phyloP scores from a whole-genome alignment of 352 stramenopile species.

The Globisporangium middletonii region DNA sequence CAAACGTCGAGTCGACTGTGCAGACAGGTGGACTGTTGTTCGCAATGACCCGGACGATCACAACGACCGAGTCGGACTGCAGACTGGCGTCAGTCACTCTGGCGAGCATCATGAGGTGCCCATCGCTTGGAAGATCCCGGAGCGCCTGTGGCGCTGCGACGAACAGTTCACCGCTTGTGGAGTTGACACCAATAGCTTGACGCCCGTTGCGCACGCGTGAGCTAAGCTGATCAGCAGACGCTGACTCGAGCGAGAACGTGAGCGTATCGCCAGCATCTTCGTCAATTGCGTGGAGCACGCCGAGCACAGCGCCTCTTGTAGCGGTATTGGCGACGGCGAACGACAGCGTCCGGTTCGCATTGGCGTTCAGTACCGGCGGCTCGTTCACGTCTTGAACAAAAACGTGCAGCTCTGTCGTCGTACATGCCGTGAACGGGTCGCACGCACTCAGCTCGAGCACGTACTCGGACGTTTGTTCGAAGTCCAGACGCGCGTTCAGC shows the following conservation, averaged over 20 bases:
- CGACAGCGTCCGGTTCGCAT: constrained; percentile 3
- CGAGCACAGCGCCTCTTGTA: neutral
- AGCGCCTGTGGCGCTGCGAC: constrained; percentile 1
- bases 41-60: neutral
- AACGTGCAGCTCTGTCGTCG: constrained; percentile 1
- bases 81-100: constrained; percentile 6
- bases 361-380: constrained; percentile 1
- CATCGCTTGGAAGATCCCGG: neutral
- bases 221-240: neutral
- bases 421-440: constrained; percentile 6
- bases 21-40: constrained; percentile 10
- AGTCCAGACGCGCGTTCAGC: neutral
- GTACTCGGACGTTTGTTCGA: constrained; percentile 3
- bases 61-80: neutral
- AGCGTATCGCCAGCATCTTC: constrained; percentile 5
- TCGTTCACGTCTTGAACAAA: constrained; percentile 6
- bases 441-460: constrained; percentile 4
- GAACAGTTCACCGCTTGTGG: constrained; percentile 5
- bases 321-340: constrained; percentile 6
- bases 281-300: constrained; percentile 4
- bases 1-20: neutral
- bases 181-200: constrained; percentile 2
- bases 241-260: constrained; percentile 5
- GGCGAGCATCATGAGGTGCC: neutral
- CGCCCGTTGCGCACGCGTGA: neutral